Conservation (phyloP, 2,329 filamentous ascomycete species). For the Pleurostoma richardsiae region DNA sequence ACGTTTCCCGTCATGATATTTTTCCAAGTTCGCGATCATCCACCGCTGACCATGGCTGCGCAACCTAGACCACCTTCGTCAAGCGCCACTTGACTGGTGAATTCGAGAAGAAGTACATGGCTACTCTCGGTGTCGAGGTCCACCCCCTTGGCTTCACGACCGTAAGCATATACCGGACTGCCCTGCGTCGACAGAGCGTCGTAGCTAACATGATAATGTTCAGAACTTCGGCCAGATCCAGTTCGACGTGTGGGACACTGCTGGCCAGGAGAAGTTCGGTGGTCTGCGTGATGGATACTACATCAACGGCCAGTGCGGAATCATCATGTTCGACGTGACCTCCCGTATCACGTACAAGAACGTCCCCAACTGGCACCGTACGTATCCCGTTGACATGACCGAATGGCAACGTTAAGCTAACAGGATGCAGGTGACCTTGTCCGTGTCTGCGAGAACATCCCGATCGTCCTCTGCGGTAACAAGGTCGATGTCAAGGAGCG, state of each 20-base stretch:
- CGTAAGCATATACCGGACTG: constrained; percentile 53
- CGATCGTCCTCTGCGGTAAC: constrained; percentile 97
- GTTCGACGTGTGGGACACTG: constrained; percentile 99
- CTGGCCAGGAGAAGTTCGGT: constrained; percentile 99
- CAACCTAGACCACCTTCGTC: constrained; percentile 89
- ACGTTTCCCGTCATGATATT: too few relatives aligned
- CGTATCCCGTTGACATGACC: constrained; percentile 31
- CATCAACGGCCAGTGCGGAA: constrained; percentile 99
- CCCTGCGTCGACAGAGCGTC: too few relatives aligned
- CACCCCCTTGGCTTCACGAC: constrained; percentile 97
- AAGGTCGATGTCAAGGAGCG: constrained; percentile 99
- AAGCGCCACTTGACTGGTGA: constrained; percentile 99
- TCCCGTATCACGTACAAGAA: constrained; percentile 99
- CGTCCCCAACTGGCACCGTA: constrained; percentile 99
- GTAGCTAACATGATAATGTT: constrained; percentile 31
- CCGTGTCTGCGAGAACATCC: constrained; percentile 98
- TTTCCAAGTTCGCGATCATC: constrained; percentile 13
- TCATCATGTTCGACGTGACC: constrained; percentile 99
- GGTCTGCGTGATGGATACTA: constrained; percentile 99
- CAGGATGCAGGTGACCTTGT: constrained; percentile 75
- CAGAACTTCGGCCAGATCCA: constrained; percentile 94
- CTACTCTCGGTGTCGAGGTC: constrained; percentile 98
- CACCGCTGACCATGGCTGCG: too few relatives aligned
- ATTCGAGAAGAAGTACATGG: constrained; percentile 99
- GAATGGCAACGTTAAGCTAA: constrained; percentile 8